Conservation (phyloP, 805 yeast genomes). For the Hanseniaspora singularis region DNA sequence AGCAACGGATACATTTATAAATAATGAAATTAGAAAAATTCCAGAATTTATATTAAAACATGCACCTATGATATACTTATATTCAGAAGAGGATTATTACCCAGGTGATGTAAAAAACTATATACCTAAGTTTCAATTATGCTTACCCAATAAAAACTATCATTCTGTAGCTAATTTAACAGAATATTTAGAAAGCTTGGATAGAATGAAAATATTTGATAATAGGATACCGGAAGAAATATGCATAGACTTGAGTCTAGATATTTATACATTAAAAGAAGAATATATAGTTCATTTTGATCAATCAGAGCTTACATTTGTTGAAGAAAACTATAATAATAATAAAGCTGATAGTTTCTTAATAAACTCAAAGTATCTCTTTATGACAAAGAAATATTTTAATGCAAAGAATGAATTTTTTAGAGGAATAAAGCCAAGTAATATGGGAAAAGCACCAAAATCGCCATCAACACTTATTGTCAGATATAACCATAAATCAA, state of each 20-base stretch:
- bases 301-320: neutral
- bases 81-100: slow-evolving; percentile 75
- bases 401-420: slow-evolving; percentile 1
- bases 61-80: slow-evolving; percentile 72
- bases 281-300: no score
- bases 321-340: neutral
- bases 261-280: neutral
- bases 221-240: neutral
- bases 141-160: neutral
- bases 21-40: slow-evolving; percentile 34
- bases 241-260: neutral
- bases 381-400: slow-evolving; percentile 5
- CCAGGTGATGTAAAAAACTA: slow-evolving; percentile 71
- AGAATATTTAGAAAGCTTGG: neutral
- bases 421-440: slow-evolving; percentile 1
- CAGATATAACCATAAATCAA: neutral
- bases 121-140: slow-evolving; percentile 52
- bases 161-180: neutral
- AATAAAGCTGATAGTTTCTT: neutral
- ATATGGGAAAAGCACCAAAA: slow-evolving; percentile 4
- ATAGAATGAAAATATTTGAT: no score
- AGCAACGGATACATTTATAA: no score
- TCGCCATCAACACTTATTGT: slow-evolving; percentile 4
- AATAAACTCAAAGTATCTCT: neutral
- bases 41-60: slow-evolving; percentile 53